These are phyloP conservation scores for Fusarium keratoplasticum DNA, from an alignment of 2,329 filamentous ascomycete species.

Conservation along the genomic window DNA sequence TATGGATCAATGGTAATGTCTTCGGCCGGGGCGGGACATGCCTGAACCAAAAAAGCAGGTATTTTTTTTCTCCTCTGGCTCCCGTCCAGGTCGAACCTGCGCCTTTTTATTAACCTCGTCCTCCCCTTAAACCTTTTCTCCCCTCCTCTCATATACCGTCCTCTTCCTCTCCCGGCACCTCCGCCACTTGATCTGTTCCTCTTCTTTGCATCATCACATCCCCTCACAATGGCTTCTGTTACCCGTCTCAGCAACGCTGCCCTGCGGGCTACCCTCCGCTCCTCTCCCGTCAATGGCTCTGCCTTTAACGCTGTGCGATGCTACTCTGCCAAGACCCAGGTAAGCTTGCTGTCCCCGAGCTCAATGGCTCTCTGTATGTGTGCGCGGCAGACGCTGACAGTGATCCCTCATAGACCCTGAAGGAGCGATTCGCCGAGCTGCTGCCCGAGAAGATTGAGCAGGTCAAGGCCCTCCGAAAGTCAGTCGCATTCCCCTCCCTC, in stretches of 20 bases:
- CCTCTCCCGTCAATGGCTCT: slow-evolving; percentile 75
- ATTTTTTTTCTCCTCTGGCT: slow-evolving; percentile 37
- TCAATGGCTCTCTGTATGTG: background rate
- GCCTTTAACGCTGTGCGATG: slow-evolving; percentile 87
- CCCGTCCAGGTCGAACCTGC: slow-evolving; percentile 17
- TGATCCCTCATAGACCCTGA: slow-evolving; percentile 76
- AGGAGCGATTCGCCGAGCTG: slow-evolving; percentile 97
- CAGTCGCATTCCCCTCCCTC: slow-evolving; percentile 53
- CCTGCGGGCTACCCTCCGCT: slow-evolving; percentile 80
- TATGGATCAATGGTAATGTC: background rate
- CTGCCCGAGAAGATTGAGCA: slow-evolving; percentile 97
- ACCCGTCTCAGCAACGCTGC: slow-evolving; percentile 84
- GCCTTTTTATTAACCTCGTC: slow-evolving; percentile 36
- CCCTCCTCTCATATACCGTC: slow-evolving; percentile 46
- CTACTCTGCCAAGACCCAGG: slow-evolving; percentile 94
- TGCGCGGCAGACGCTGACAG: slow-evolving; percentile 8
- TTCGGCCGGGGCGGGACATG: slow-evolving; percentile 7
- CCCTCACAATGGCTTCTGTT: slow-evolving; percentile 79
- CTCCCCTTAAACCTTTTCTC: slow-evolving; percentile 50
- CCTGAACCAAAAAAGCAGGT: slow-evolving; percentile 16
- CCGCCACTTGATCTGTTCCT: slow-evolving; percentile 39
- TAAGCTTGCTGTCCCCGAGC: slow-evolving; percentile 53
- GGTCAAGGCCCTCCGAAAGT: slow-evolving; percentile 99
- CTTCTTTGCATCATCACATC: slow-evolving; percentile 45
- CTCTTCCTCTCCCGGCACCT: slow-evolving; percentile 51